Evolutionary conservation across 2,329 filamentous ascomycete species (phyloP).

Genomic region (Cordyceps fumosorosea): DNA sequence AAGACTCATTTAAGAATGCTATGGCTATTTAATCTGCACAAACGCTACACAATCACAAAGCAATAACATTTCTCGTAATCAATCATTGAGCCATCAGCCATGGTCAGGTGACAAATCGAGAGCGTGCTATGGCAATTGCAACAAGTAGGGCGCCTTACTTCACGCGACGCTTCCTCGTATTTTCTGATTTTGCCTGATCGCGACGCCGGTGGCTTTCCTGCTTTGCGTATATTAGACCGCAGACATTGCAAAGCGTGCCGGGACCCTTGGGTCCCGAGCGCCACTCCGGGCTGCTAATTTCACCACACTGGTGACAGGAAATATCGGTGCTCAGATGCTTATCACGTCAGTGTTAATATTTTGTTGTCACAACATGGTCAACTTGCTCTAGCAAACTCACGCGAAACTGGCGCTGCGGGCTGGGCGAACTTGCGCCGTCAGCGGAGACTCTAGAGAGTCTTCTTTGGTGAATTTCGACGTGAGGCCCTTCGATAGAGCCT

Average conservation of each 20-base stretch:
- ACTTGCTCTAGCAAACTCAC: background rate
- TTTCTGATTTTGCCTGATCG: background rate
- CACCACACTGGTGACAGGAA: slow-evolving; percentile 10
- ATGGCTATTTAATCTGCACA: background rate
- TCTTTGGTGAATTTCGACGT: background rate
- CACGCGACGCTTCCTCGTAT: background rate
- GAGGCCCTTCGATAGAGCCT: background rate
- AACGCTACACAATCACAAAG: background rate
- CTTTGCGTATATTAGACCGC: slow-evolving; percentile 14
- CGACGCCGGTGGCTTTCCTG: slow-evolving; percentile 6
- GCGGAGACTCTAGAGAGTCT: background rate
- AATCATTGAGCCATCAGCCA: background rate
- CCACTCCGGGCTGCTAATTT: slow-evolving; percentile 12
- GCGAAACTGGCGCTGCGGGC: background rate
- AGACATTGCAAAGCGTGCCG: slow-evolving; percentile 15
- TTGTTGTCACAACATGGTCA: no score
- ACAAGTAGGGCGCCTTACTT: background rate
- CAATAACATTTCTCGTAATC: slow-evolving; percentile 16
- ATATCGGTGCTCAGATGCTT: slow-evolving; percentile 6
- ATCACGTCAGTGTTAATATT: background rate
- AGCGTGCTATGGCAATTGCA: background rate
- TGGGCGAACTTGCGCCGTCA: background rate
- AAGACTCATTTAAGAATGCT: background rate
- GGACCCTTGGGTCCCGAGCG: slow-evolving; percentile 12
- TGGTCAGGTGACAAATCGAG: no score